phyloP scores from a whole-genome alignment of 371 early-diverging fungal species.

The Apophysomyces ossiformis region DNA sequence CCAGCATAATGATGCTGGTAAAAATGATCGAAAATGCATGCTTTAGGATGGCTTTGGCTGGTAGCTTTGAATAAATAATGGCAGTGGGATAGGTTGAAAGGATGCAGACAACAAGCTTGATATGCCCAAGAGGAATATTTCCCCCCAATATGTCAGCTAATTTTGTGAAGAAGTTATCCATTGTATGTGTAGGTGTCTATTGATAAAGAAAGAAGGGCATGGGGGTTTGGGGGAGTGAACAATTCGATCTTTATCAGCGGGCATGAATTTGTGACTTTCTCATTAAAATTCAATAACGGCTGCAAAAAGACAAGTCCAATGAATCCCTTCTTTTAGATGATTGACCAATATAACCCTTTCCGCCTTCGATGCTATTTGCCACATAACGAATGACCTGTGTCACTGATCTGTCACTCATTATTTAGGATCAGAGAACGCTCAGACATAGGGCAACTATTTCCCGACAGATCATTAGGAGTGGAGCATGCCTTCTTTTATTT shows the following conservation, averaged over 20 bases:
- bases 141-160: conserved; percentile 26
- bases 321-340: too few relatives aligned
- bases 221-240: background rate
- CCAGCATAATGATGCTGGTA: conserved; percentile 63
- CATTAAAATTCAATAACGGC: too few relatives aligned
- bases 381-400: too few relatives aligned
- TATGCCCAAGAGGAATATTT: conserved; percentile 49
- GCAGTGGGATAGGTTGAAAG: conserved; percentile 61
- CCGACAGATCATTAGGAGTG: too few relatives aligned
- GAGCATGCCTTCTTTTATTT: too few relatives aligned
- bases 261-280: background rate
- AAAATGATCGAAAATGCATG: conserved; percentile 76
- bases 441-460: too few relatives aligned
- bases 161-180: conserved; percentile 32
- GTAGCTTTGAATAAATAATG: conserved; percentile 58
- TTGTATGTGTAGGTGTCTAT: background rate
- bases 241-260: background rate
- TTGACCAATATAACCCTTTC: too few relatives aligned
- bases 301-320: too few relatives aligned
- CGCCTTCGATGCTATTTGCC: too few relatives aligned
- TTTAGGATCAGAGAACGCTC: too few relatives aligned
- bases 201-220: background rate
- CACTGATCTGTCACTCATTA: too few relatives aligned
- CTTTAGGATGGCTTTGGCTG: conserved; percentile 52
- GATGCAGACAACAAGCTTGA: conserved; percentile 60